These are phyloP conservation scores for Xylariales sp. DNA, from an alignment of 2,329 filamentous ascomycete species.

Conservation along the genomic window DNA sequence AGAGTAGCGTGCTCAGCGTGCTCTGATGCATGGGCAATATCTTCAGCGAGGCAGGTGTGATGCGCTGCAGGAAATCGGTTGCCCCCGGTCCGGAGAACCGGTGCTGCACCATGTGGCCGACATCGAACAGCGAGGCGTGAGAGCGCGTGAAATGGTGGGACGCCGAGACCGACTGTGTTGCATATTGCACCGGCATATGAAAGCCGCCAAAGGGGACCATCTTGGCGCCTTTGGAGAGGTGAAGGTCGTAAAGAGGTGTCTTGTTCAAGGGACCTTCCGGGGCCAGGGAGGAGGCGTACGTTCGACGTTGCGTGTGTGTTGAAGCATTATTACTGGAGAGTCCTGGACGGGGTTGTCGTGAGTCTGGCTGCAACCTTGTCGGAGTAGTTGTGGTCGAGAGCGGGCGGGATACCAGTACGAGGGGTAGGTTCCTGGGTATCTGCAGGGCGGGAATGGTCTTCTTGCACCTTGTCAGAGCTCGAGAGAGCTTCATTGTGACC, in stretches of 20 bases:
- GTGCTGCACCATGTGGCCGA: conserved; percentile 95
- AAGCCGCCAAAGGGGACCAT: conserved; percentile 97
- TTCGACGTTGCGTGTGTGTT: conserved; percentile 9
- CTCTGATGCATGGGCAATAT: conserved; percentile 63
- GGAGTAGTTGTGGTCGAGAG: conserved; percentile 1
- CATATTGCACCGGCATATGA: conserved; percentile 89
- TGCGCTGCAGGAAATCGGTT: conserved; percentile 71
- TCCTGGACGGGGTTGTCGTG: too few species aligned
- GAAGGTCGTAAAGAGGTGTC: conserved; percentile 75
- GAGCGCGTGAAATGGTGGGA: conserved; percentile 87
- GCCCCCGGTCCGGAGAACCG: conserved; percentile 77
- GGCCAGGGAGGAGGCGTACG: conserved; percentile 18
- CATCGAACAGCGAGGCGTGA: conserved; percentile 89
- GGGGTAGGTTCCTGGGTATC: neutral
- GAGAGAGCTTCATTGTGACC: conserved; percentile 17
- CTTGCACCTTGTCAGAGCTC: conserved; percentile 5
- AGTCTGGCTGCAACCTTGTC: too few species aligned
- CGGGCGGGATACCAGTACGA: conserved; percentile 2
- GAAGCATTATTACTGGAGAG: neutral
- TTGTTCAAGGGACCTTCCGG: conserved; percentile 37
- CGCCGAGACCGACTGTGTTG: conserved; percentile 68
- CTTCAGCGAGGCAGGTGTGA: conserved; percentile 73
- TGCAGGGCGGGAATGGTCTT: conserved; percentile 6
- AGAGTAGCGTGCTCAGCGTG: conserved; percentile 79
- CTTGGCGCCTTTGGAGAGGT: conserved; percentile 75